These are phyloP conservation scores for Niveomyces coronatus DNA, from an alignment of 2,329 filamentous ascomycete species.

Conservation along the genomic window DNA sequence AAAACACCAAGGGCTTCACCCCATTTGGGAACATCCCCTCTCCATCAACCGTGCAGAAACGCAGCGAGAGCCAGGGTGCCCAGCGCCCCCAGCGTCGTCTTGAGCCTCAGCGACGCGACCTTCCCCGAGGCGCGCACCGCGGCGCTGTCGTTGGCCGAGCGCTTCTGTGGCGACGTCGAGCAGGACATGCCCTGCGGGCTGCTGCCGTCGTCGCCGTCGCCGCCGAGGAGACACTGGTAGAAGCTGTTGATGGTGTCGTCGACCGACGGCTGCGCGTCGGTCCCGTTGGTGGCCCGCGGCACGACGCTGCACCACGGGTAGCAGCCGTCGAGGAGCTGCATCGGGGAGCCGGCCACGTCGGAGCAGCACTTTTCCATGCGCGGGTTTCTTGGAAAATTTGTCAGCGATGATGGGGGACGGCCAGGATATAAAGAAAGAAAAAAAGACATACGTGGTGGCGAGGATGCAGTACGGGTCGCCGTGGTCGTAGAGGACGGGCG, in stretches of 20 bases:
- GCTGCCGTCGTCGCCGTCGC: background rate
- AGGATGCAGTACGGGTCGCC: background rate
- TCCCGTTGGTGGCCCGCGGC: background rate
- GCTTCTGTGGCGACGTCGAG: background rate
- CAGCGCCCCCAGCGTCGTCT: background rate
- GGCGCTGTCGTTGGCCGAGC: background rate
- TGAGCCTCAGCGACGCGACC: background rate
- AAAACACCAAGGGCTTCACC: too few relatives aligned
- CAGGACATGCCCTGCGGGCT: constrained; percentile 1
- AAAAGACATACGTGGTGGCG: background rate
- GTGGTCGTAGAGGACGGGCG: background rate
- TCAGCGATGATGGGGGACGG: too few relatives aligned
- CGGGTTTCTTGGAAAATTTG: background rate
- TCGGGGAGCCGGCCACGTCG: background rate
- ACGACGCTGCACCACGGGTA: constrained; percentile 2
- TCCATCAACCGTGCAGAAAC: background rate
- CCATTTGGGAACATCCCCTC: background rate
- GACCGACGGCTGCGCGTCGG: background rate
- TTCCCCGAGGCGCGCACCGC: background rate
- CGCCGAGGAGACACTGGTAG: background rate
- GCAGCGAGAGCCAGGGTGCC: background rate
- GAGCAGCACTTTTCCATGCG: background rate
- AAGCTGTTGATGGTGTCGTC: background rate
- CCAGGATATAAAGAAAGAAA: background rate
- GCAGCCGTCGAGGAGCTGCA: background rate